A percentile compares a stretch with the other conserved stretches of the same genome.
These are phyloP conservation scores for Cucurbita maxima DNA, from an alignment of 306 rosid species.

Conservation along the genomic window DNA sequence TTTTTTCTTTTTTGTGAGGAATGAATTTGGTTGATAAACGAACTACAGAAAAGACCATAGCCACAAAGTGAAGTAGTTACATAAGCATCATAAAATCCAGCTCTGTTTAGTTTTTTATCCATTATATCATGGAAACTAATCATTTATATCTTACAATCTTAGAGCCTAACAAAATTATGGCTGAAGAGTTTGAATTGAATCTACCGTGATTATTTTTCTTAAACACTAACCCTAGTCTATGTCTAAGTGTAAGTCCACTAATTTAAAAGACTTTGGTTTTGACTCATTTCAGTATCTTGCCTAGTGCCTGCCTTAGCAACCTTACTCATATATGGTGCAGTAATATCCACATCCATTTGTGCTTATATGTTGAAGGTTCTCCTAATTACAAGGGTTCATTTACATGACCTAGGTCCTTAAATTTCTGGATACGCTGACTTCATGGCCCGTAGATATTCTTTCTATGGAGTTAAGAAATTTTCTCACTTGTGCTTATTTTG, in stretches of 20 bases:
- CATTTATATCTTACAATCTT: neutral
- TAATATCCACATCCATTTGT: neutral
- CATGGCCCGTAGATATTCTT: neutral
- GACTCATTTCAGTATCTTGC: neutral
- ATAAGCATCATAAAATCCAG: neutral
- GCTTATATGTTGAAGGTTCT: neutral
- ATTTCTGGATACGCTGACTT: neutral
- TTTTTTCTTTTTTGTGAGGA: neutral
- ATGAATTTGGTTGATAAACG: neutral
- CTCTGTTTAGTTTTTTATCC: neutral
- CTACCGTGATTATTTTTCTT: neutral
- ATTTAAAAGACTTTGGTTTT: neutral
- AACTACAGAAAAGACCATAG: neutral
- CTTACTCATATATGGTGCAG: neutral
- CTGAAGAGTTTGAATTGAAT: neutral
- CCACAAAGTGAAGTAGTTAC: neutral
- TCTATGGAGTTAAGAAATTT: neutral
- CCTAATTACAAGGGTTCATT: neutral
- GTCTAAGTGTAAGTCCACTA: neutral
- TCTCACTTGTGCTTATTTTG: conserved; percentile 21
- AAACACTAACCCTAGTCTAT: neutral
- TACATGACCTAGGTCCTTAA: neutral
- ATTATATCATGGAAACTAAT: neutral
- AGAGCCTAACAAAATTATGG: neutral
- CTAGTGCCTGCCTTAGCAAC: neutral